phyloP scores from a whole-genome alignment of 352 stramenopile species.

The Globisporangium orthogonon region DNA sequence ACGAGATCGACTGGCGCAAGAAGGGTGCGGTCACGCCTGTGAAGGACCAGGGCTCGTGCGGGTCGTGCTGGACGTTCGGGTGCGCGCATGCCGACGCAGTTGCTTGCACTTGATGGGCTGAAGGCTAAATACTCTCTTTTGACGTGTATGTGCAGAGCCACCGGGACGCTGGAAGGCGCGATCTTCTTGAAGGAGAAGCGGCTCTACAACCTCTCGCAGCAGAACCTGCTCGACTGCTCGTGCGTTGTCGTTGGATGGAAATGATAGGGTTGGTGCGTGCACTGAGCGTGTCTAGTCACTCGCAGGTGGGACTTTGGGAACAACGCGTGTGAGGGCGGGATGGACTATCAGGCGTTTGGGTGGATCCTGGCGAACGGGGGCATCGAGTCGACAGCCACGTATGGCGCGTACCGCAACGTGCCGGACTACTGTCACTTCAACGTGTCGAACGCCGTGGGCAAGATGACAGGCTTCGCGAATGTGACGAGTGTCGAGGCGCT shows the following conservation, averaged over 20 bases:
- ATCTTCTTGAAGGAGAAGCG: constrained; percentile 68
- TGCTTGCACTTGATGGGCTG: too few species aligned
- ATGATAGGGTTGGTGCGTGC: not conserved
- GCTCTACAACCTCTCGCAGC: constrained; percentile 81
- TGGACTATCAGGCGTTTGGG: constrained; percentile 88
- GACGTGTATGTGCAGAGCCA: constrained; percentile 49
- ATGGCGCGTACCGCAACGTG: constrained; percentile 84
- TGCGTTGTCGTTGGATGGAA: constrained; percentile 23
- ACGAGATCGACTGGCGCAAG: constrained; percentile 84
- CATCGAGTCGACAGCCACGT: constrained; percentile 74
- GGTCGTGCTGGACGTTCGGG: constrained; percentile 91
- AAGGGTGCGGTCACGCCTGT: constrained; percentile 85
- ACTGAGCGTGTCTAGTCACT: not conserved
- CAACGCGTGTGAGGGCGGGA: constrained; percentile 83
- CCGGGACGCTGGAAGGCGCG: constrained; percentile 68
- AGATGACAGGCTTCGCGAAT: constrained; percentile 77
- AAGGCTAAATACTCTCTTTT: too few species aligned
- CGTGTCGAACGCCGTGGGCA: constrained; percentile 51
- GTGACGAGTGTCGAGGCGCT: constrained; percentile 68
- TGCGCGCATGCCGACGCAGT: constrained; percentile 10
- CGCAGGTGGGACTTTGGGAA: constrained; percentile 87
- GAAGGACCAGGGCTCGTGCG: constrained; percentile 89
- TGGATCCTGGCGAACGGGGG: constrained; percentile 84
- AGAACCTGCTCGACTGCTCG: constrained; percentile 90
- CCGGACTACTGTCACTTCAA: constrained; percentile 90